Base-by-base conservation (phyloP, 148 eudicot species). In the Rhododendron simsii region DNA sequence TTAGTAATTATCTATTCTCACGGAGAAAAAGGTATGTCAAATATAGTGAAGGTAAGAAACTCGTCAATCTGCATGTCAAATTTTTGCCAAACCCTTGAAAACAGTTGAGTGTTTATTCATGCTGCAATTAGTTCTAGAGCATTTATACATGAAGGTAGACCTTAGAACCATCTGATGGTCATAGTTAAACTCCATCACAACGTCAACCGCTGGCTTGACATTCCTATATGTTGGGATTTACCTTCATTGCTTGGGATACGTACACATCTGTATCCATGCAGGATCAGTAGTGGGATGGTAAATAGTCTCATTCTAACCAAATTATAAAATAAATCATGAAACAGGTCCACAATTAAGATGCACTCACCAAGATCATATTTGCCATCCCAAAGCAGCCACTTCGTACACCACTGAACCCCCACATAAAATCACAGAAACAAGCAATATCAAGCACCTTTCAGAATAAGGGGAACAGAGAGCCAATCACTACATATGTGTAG, bases 281-380 rank as follows among this genome's bases (percentile, higher is more conserved):
- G 80, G 61, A 33, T 28, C 85, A 48, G 61, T 2, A 16, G 45
- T 18, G 23, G 45, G 45, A 74, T 7, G 20, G 79, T 37, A 26
- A 69, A 71, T 1, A 48, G 41, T 10, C n/a, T 37, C 51, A 71
- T 23, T 35, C 0, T 65, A 18, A 86, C 37, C 79, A 86, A 21
- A 81, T 37, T n/a, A 81, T 50, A 78, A 81, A 18, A 47, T 48
- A 15, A 41, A 41, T 41, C 45, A 14, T 23, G 33, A 57, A 83
- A 47, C 28, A 75, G 26, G 48, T 28, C 84, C 30, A 13, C 76
- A 30, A 12, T 51, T 39, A 23, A 80, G 61, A 28, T 83, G 13
- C 79, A 86, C 94, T 92, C 89, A 92, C 94, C 87, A 92, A 88
- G 78, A 86, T 84, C 85, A 79, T 77, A 82, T 92, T 92, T 73